These are phyloP conservation scores for Hyphopichia homilentoma DNA, from an alignment of 805 yeast genomes.

Conservation along the genomic window DNA sequence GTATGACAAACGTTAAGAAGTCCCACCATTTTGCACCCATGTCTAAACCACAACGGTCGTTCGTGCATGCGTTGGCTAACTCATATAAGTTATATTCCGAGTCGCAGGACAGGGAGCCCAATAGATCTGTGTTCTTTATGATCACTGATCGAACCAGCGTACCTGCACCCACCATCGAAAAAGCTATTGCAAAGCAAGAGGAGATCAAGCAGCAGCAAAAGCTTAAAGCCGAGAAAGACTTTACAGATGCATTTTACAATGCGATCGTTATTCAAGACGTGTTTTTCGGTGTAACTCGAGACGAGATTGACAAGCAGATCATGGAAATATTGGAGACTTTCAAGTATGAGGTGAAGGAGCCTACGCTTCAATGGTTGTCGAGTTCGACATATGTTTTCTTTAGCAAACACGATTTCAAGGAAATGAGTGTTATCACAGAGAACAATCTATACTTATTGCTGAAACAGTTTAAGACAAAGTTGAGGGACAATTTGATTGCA, in stretches of 20 bases:
- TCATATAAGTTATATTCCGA: constrained; percentile 59
- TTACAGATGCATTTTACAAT: constrained; percentile 41
- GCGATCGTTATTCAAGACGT: constrained; percentile 53
- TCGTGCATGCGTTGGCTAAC: constrained; percentile 65
- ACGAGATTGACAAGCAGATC: constrained; percentile 37
- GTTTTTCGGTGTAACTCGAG: constrained; percentile 49
- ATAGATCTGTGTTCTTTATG: constrained; percentile 64
- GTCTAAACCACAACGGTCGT: constrained; percentile 63
- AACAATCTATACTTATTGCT: constrained; percentile 39
- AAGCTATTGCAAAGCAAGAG: constrained; percentile 30
- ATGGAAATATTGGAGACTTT: constrained; percentile 15
- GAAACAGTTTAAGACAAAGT: constrained; percentile 26
- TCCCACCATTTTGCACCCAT: constrained; percentile 69
- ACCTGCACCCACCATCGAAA: constrained; percentile 47
- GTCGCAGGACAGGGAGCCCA: constrained; percentile 80
- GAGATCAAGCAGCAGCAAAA: constrained; percentile 16
- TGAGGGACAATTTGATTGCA: constrained; percentile 44
- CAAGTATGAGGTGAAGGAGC: constrained; percentile 17
- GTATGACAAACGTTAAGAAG: constrained; percentile 17
- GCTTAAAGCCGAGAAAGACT: constrained; percentile 13
- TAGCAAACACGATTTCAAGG: constrained; percentile 29
- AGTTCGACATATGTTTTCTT: constrained; percentile 40
- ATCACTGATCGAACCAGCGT: constrained; percentile 25
- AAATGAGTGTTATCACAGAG: constrained; percentile 37
- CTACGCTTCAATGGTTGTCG: constrained; percentile 37